Evolutionary conservation across 176 grass and related monocot species (phyloP).

Genomic region (Cenchrus fungigraminus): DNA sequence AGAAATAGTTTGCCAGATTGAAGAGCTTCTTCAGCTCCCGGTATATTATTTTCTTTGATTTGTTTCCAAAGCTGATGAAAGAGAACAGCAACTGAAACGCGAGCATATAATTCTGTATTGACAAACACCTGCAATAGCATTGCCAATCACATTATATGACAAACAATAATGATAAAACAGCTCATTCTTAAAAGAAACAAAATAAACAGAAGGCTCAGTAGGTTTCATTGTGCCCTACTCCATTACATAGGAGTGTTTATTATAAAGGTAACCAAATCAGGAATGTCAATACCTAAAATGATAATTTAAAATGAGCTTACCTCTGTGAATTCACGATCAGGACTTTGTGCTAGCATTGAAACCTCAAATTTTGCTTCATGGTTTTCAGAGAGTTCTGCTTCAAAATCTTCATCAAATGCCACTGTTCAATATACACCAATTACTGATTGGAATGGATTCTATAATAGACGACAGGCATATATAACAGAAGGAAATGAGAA

Average conservation of each 20-base stretch:
- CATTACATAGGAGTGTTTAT: constrained; percentile 1
- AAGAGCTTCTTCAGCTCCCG: constrained; percentile 53
- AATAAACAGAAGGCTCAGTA: constrained; percentile 26
- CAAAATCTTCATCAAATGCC: constrained; percentile 99
- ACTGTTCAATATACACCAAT: constrained; percentile 53
- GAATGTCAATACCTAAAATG: constrained; percentile 23
- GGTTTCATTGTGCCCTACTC: neutral
- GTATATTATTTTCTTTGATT: constrained; percentile 35
- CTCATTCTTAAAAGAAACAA: neutral
- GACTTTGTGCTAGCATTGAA: constrained; percentile 91
- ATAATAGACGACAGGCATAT: constrained; percentile 38
- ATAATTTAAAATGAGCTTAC: constrained; percentile 49
- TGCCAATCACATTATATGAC: constrained; percentile 24
- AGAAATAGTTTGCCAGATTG: constrained; percentile 82
- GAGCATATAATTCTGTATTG: constrained; percentile 94
- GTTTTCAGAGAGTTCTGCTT: constrained; percentile 93
- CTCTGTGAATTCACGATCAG: constrained; percentile 95
- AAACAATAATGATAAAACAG: constrained; percentile 33
- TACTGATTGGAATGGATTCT: constrained; percentile 26
- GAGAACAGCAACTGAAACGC: constrained; percentile 84
- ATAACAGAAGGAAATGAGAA: neutral
- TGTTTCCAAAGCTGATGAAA: constrained; percentile 69
- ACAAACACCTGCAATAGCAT: constrained; percentile 78
- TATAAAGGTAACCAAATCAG: constrained; percentile 13
- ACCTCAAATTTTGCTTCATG: constrained; percentile 85